Evolutionary conservation across 2,329 filamentous ascomycete genomes (phyloP), one percentile per base, ranked within the genome.

Genomic region (Colletotrichum sp.): DNA sequence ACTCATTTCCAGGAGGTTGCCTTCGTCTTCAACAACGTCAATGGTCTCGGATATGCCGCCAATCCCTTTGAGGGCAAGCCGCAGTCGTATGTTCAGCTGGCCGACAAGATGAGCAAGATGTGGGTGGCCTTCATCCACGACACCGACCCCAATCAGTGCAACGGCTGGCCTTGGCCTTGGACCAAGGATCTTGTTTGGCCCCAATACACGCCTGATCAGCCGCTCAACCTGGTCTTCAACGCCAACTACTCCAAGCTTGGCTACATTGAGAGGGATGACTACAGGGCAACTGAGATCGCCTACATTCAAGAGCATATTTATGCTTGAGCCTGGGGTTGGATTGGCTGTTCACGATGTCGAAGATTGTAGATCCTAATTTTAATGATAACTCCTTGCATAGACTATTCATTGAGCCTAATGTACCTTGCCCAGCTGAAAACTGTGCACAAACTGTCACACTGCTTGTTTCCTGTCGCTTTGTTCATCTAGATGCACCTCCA

Each of bases 11-110:
- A 79, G 1, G 82, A 83, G 65, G 76, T 83, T 21, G 78, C 77
- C 2, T 83, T 80, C 76, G 89, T 91, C 8, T 89, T 92, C 69
- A 81, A 90, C 78, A 92, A 92, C 77, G 80, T 86, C 12, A 75
- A 85, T 4, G 90, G 89, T 1, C 74, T 82, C 3, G 89, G 89
- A 1, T 90, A 92, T 75, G 90, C 89, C 2, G 87, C 89, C 4
- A 85, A 83, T 69, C 87, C 87, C 1, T 86, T 88, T 52, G 84
- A 78, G 28, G 83, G 83, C 65, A 83, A 85, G 78, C 85, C 88
- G 1, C 78, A 85, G 63, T 85, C 84, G 2, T 89, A 86, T 69
- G 68, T 83, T 4, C 78, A 81, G 75, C 81, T 91, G 24, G 86
- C 88, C 13, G 82, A 86, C 55, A 80, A 87, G 78, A 90, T 91